Conservation (phyloP, 257 asterid species). For the Fraxinus cuspidata region DNA sequence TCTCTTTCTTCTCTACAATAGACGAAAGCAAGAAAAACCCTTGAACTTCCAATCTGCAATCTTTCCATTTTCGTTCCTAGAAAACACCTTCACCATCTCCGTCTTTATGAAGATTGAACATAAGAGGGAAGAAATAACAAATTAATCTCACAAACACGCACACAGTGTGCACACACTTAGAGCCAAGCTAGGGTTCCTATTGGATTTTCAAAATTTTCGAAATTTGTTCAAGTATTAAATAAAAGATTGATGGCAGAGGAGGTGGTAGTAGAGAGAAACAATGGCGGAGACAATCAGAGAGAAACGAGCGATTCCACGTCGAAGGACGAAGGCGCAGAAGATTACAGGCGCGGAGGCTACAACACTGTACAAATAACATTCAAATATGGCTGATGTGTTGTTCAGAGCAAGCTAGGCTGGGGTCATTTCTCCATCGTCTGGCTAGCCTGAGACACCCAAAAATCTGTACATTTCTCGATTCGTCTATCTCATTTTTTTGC, state of each 20-base stretch:
- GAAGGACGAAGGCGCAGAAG: conserved; percentile 97
- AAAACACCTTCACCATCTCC: no score
- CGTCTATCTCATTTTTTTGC: neutral
- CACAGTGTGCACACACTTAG: neutral
- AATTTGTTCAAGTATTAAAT: neutral
- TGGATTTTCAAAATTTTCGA: neutral
- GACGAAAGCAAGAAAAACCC: no score
- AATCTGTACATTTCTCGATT: conserved; percentile 46
- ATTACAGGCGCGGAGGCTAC: conserved; percentile 91
- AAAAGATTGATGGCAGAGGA: conserved; percentile 26
- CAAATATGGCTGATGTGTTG: conserved; percentile 84
- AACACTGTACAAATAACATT: conserved; percentile 82
- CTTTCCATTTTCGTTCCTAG: no score
- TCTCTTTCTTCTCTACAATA: no score
- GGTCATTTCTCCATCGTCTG: conserved; percentile 99
- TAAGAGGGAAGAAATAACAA: neutral
- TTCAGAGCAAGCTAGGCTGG: conserved; percentile 97
- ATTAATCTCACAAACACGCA: neutral
- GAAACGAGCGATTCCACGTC: conserved; percentile 83
- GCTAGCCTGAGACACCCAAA: conserved; percentile 92
- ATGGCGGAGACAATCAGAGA: conserved; percentile 46
- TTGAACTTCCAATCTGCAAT: no score
- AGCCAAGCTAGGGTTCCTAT: neutral
- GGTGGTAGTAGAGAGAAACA: conserved; percentile 41
- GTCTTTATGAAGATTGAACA: no score